Evolutionary conservation across 352 stramenopile genomes (phyloP).

Genomic region (Phytopythium boreale): DNA sequence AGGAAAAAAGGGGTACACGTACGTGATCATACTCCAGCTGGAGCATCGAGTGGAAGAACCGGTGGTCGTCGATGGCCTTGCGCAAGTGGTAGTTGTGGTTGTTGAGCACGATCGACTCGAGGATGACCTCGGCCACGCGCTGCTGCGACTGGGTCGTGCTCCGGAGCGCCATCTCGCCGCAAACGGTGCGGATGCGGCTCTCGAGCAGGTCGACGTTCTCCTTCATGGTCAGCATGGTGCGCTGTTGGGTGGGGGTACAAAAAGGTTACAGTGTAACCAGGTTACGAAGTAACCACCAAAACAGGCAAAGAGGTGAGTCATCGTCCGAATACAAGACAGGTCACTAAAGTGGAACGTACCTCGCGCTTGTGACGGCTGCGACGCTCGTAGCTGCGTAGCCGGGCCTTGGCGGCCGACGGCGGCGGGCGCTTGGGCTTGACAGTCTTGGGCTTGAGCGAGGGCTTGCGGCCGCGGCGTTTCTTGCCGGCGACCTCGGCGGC

Average conservation of each 20-base stretch:
- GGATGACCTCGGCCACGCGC: slow-evolving; percentile 30
- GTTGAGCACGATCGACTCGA: slow-evolving; percentile 40
- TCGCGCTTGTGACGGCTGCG: slow-evolving; percentile 51
- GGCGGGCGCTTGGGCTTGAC: slow-evolving; percentile 36
- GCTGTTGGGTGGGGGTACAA: slow-evolving; percentile 12
- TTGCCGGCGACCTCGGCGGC: slow-evolving; percentile 20
- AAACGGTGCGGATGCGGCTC: slow-evolving; percentile 28
- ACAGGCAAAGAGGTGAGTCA: neutral
- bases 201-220: slow-evolving; percentile 37
- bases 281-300: neutral
- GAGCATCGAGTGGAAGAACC: slow-evolving; percentile 60
- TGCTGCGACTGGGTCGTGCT: slow-evolving; percentile 15
- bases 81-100: slow-evolving; percentile 53
- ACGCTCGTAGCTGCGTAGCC: slow-evolving; percentile 49
- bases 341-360: slow-evolving; percentile 16
- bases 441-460: slow-evolving; percentile 26
- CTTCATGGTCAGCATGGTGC: slow-evolving; percentile 56
- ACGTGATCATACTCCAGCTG: slow-evolving; percentile 61
- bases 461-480: slow-evolving; percentile 43
- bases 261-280: neutral
- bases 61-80: slow-evolving; percentile 44
- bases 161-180: slow-evolving; percentile 18
- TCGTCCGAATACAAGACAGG: neutral
- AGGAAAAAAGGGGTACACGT: slow-evolving; percentile 14
- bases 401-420: slow-evolving; percentile 36